These are phyloP conservation scores for Myochromella boudieri DNA, from an alignment of 768 basidiomycete genomes.

Conservation along the genomic window DNA sequence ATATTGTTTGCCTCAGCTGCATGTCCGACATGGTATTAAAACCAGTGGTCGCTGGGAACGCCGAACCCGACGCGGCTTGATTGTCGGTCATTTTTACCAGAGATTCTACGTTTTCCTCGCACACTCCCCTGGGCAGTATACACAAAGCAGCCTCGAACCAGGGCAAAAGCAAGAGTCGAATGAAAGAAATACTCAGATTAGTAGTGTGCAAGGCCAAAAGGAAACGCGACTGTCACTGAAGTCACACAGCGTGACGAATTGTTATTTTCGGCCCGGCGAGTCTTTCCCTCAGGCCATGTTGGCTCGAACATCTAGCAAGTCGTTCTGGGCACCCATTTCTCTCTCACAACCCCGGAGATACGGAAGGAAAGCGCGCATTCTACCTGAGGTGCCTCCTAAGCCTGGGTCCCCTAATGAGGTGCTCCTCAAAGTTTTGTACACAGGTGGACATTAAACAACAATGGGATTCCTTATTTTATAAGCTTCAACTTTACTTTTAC, in stretches of 20 bases:
- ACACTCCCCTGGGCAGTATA: not conserved
- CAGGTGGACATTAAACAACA: slow-evolving; percentile 29
- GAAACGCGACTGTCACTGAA: slow-evolving; percentile 16
- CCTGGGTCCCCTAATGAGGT: slow-evolving; percentile 21
- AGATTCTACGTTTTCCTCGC: not conserved
- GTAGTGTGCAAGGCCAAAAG: slow-evolving; percentile 1
- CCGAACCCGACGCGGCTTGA: slow-evolving; percentile 20
- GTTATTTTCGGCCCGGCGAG: not conserved
- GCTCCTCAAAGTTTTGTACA: slow-evolving; percentile 36
- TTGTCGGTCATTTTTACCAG: slow-evolving; percentile 26
- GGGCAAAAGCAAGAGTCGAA: not conserved
- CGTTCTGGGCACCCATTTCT: not conserved
- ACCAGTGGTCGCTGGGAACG: slow-evolving; percentile 24
- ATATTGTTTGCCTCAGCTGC: slow-evolving; percentile 64
- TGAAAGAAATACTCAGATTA: not conserved
- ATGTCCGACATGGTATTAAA: slow-evolving; percentile 55
- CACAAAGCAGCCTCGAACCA: not conserved
- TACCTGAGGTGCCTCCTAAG: no score
- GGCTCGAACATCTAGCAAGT: slow-evolving; percentile 3
- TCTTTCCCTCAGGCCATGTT: not conserved
- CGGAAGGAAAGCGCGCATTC: no score
- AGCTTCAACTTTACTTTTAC: no score
- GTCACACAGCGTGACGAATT: slow-evolving; percentile 6
- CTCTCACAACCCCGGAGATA: slow-evolving; percentile 10
- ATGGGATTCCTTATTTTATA: no score